Conservation (phyloP, 176 grass and related monocot species). For the Eleusine coracana region DNA sequence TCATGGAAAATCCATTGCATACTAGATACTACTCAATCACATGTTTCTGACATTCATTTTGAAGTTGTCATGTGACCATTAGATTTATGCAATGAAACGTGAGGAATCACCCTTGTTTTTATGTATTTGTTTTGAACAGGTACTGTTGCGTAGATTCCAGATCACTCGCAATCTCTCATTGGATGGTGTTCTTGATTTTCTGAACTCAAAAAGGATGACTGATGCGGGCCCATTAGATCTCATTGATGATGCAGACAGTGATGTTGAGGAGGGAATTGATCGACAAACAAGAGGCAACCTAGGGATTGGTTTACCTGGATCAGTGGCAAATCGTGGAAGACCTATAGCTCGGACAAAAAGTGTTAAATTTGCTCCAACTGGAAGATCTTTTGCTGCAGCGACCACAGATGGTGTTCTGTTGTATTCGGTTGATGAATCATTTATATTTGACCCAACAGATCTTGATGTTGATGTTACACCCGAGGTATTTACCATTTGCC, state of each 20-base stretch:
- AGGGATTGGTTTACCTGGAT: conserved; percentile 80
- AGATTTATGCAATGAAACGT: neutral
- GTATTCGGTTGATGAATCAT: conserved; percentile 89
- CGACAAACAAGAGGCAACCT: conserved; percentile 56
- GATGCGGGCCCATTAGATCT: conserved; percentile 88
- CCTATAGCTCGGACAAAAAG: conserved; percentile 80
- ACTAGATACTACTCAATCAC: neutral
- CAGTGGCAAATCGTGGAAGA: conserved; percentile 70
- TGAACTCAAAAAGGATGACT: conserved; percentile 98
- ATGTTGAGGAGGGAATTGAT: conserved; percentile 85
- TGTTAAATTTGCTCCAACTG: conserved; percentile 90
- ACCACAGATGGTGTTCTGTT: conserved; percentile 95
- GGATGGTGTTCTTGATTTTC: conserved; percentile 95
- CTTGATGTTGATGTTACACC: conserved; percentile 97
- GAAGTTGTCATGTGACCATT: neutral
- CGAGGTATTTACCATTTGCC: conserved; percentile 57
- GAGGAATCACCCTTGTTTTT: conserved; percentile 12
- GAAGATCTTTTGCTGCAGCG: conserved; percentile 89
- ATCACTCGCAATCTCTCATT: conserved; percentile 95
- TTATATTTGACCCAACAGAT: conserved; percentile 92
- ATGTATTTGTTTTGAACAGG: conserved; percentile 50
- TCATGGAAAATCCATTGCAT: neutral
- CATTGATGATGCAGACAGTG: conserved; percentile 86
- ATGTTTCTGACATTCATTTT: neutral
- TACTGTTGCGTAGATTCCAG: conserved; percentile 87